A percentile compares a stretch with the other conserved stretches of the same genome.
These are phyloP conservation scores for Yamadazyma phyllophila DNA, from an alignment of 805 yeast genomes.

Conservation along the genomic window DNA sequence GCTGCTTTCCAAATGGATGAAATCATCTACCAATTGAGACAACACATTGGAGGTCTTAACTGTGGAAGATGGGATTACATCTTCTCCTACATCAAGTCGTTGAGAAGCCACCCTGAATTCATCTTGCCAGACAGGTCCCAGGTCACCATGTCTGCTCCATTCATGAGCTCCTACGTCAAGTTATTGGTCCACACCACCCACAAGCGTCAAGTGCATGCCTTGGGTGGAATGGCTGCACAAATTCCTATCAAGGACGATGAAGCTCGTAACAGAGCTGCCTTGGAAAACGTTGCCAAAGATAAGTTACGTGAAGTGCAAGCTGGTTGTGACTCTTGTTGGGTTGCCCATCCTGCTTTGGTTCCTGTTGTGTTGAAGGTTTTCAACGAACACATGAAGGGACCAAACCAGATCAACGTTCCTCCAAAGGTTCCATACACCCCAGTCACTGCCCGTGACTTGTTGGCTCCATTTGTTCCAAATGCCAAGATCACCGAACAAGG, in stretches of 20 bases:
- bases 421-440: constrained; percentile 50
- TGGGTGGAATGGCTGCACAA: constrained; percentile 92
- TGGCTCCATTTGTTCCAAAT: constrained; percentile 60
- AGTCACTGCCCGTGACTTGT: constrained; percentile 56
- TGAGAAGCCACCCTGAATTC: constrained; percentile 65
- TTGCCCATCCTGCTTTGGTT: constrained; percentile 82
- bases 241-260: constrained; percentile 75
- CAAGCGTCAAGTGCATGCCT: constrained; percentile 76
- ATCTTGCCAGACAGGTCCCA: constrained; percentile 76
- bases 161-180: constrained; percentile 76
- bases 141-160: constrained; percentile 78
- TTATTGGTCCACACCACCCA: constrained; percentile 73
- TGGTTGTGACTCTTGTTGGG: constrained; percentile 90
- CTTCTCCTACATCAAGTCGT: constrained; percentile 73
- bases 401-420: constrained; percentile 67
- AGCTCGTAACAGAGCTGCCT: constrained; percentile 60
- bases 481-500: constrained; percentile 69
- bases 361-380: constrained; percentile 70
- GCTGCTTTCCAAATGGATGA: constrained; percentile 88
- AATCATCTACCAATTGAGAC: constrained; percentile 71
- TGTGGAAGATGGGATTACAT: constrained; percentile 92
- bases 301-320: constrained; percentile 73
- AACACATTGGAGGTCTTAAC: constrained; percentile 76
- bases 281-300: constrained; percentile 71
- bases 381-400: constrained; percentile 76